phyloP scores from a whole-genome alignment of 1,139 yeast species.

The Nematodospora anomalae region DNA sequence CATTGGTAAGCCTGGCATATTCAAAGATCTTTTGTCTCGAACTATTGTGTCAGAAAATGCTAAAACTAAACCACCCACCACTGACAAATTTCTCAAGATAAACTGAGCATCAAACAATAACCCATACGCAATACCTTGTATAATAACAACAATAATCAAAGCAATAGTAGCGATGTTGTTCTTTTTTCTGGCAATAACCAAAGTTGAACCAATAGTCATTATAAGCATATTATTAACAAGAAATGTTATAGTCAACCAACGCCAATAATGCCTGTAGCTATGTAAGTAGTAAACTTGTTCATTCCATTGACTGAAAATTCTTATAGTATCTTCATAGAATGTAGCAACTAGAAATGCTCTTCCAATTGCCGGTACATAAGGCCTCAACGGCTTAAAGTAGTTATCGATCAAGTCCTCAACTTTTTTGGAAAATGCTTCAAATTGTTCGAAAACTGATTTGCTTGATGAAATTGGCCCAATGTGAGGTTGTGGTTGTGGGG shows the following conservation, averaged over 20 bases:
- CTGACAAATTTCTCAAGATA: constrained; percentile 82
- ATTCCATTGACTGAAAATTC: constrained; percentile 86
- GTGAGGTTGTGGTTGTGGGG: constrained; percentile 17
- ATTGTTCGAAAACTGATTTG: constrained; percentile 34
- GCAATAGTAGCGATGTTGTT: constrained; percentile 73
- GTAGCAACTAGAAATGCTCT: constrained; percentile 92
- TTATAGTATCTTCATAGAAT: constrained; percentile 83
- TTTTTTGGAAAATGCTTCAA: constrained; percentile 47
- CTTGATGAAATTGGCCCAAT: constrained; percentile 28
- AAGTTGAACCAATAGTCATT: constrained; percentile 73
- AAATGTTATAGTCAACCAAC: constrained; percentile 72
- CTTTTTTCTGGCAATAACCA: constrained; percentile 70
- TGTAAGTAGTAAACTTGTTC: constrained; percentile 87
- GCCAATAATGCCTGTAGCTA: constrained; percentile 77
- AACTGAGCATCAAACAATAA: constrained; percentile 79
- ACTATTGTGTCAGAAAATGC: constrained; percentile 91
- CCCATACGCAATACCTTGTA: constrained; percentile 91
- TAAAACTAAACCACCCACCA: constrained; percentile 88
- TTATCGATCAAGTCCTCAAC: constrained; percentile 50
- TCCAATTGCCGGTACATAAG: constrained; percentile 83
- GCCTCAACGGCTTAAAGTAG: constrained; percentile 54
- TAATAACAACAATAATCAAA: constrained; percentile 67
- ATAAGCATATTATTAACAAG: constrained; percentile 61
- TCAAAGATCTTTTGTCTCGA: constrained; percentile 65
- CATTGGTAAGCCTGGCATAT: constrained; percentile 91